These are phyloP conservation scores for Populus deltoides DNA, from an alignment of 345 rosid species.

Conservation along the genomic window DNA sequence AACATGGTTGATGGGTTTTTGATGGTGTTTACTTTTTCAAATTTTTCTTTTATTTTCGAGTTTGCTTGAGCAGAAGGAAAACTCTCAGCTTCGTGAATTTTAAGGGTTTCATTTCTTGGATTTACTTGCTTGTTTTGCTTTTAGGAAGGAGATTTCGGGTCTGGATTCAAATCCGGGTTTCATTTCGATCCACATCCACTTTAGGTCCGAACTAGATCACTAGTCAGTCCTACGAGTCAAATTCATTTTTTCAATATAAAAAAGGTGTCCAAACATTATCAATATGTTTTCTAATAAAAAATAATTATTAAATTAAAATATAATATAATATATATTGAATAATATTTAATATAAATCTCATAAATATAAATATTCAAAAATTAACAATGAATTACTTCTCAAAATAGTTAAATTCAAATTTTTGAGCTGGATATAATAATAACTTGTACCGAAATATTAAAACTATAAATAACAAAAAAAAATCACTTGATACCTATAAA, in stretches of 20 bases:
- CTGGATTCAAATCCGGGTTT: background rate
- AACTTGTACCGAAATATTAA: rapidly evolving
- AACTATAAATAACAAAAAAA: background rate
- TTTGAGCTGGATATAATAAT: background rate
- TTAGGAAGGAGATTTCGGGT: background rate
- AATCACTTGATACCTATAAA: background rate
- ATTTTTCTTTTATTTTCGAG: background rate
- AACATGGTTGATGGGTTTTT: constrained; percentile 42
- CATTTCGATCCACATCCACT: background rate
- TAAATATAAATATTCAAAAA: too few relatives aligned
- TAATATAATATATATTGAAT: too few relatives aligned
- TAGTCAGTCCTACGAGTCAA: too few relatives aligned
- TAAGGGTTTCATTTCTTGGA: background rate
- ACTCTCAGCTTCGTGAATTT: background rate
- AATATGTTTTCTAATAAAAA: too few relatives aligned
- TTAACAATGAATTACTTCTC: too few relatives aligned
- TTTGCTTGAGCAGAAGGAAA: constrained; percentile 62
- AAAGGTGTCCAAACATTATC: too few relatives aligned
- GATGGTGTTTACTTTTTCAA: background rate
- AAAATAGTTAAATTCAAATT: too few relatives aligned
- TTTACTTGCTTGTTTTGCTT: background rate
- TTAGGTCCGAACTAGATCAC: background rate
- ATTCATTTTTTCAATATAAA: too few relatives aligned
- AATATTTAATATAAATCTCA: too few relatives aligned
- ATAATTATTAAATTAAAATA: too few relatives aligned